Base-by-base conservation (phyloP, 805 yeast species). In the Pichia deserticola region DNA sequence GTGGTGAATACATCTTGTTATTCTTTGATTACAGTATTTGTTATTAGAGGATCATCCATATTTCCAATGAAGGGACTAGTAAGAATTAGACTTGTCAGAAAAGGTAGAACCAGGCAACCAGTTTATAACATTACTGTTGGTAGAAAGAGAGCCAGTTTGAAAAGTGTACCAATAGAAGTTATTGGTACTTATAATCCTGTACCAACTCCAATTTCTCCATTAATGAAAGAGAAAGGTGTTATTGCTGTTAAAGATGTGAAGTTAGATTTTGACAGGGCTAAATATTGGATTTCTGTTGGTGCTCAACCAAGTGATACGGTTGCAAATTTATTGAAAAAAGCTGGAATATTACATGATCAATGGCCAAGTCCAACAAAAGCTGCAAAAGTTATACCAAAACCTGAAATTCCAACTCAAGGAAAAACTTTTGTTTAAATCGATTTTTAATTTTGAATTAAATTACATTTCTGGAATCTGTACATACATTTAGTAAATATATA, bases 271-370 rank as follows among this genome's bases (percentile, higher is more conserved):
- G 81, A 81, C 55, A 80, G 97, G 60, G 81, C 96, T 5, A 89
- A 89, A 66, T 93, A 93, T 68, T 93, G 99, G 99, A 71, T 93
- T 36, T 96, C 97, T 60, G 96, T 89, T 20, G 99, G 99, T 11
- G 98, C 98, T 1, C 95, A 87, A 64, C 95, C 97, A 7, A 81
- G 92, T 28, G 89, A 85, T 41, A 73, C 93, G 4, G 95, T 92
- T 11, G 76, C 81, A 3, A 80, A 80, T 56, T 70, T 93, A 47
- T 78, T 93, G 64, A 82, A 81, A 62, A 88, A 83, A 65, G 89
- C 86, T 42, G 89, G 96, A 52, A 77, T 79, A 50, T 77, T 80
- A 48, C 77, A 78, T 33, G 75, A 73, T 48, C 73, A 73, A 54
- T 79, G 84, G 84, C 83, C 84, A 44, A 62, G 73, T 59, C 74